Evolutionary conservation across 2,329 filamentous ascomycete species (phyloP), one percentile per base, ranked within the genome.

Genomic region (Ascochyta koolunga): DNA sequence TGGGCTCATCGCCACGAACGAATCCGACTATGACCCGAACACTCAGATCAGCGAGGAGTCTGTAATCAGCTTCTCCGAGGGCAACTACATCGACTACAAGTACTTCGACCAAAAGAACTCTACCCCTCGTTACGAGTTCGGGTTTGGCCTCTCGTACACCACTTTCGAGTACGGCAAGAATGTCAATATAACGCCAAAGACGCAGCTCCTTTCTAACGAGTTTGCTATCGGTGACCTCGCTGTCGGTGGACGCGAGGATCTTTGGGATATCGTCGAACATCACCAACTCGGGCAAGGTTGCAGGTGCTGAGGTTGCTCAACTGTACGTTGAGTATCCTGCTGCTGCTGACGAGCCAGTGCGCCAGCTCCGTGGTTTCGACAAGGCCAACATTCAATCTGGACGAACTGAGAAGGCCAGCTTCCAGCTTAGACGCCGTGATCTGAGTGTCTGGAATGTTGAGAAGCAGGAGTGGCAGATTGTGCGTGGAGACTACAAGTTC

Each of bases 31-130:
- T 66, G 87, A 86, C 44, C 81, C 81, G 4, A 80, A 87, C 41
- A 68, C 47, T 1, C 47, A 44, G 7, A 50, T 91, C 13, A 68
- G 86, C 29, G 44, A 54, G 19, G 61, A 58, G 11, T 62, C 68
- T 27, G 62, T 66, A 18, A 76, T 85, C 19, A 82, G 89, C 62
- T 95, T 90, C 69, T 77, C 78, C 4, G 90, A 93, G 72, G 90
- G 90, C 16, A 79, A 88, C 46, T 90, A 90, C 71, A 91, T 95
- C 69, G 90, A 93, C 74, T 90, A 90, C 76, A 84, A 88, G 37
- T 79, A 86, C 66, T 89, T 93, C 45, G 89, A 93, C 74, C 79
- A 79, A 60, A 67, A 80, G 43, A 78, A 83, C 56, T 80, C 83
- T 39, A 82, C 83, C 1, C 89, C 89, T 1, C 83, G 89, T 58